Evolutionary conservation across 768 basidiomycete species (phyloP), one percentile per base, ranked within the genome.

Genomic region (Auriculariales sp.): DNA sequence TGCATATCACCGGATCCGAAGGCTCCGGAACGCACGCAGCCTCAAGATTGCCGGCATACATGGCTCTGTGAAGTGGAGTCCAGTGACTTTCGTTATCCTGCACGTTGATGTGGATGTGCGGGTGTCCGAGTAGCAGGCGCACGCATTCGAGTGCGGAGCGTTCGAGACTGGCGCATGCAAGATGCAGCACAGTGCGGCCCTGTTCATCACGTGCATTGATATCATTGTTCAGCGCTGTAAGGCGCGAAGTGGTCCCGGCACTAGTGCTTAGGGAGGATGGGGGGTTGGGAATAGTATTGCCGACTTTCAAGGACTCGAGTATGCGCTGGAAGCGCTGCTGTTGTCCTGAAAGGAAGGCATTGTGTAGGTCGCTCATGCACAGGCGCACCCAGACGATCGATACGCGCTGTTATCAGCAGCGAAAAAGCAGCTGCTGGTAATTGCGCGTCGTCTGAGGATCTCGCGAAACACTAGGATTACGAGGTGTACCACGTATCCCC

Each of bases 1-100:
- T 32, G 48, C 9, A 49, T 25, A 47, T 35, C 52, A 4, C 32
- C 47, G 35, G 54, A 35, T 50, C 14, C 1, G 49, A 31, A 28
- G 19, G 45, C 11, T 12, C 39, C n/a, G 6, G 28, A 4, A 70
- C 81, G 52, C 55, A 83, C 78, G 75, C 82, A 39, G 76, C 74
- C 45, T 79, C 70, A 7, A 92, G 52, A 56, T 91, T 89, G 1
- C 86, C 88, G 31, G 70, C 62, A 60, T 91, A 95, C 56, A 93
- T 63, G 2, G 88, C 88, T 45, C 91, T 70, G 58, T 99, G 94
- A 19, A 98, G 68, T 5, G 93, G 76, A 1, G 90, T 94, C 86
- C 91, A 97, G 50, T 82, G 83, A 51, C 77, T 87, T 70, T 98
- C 94, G 48, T 62, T 62, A 63, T 99, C 94, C 34, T 69, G 66